These are phyloP conservation scores for Metarhizium guizhouense DNA, from an alignment of 2,329 filamentous ascomycete species.

Conservation along the genomic window DNA sequence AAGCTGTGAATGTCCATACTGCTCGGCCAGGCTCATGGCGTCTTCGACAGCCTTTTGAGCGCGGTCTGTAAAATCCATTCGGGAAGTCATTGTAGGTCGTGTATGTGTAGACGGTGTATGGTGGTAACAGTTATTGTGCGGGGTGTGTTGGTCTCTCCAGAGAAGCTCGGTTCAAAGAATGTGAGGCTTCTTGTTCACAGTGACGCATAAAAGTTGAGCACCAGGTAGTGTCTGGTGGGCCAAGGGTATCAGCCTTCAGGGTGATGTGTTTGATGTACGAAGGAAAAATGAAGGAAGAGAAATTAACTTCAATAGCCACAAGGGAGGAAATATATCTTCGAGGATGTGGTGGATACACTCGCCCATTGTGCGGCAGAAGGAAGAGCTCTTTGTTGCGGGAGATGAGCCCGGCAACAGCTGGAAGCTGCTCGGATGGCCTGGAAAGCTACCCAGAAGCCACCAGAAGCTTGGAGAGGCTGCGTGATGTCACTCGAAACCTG, in stretches of 20 bases:
- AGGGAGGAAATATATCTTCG: constrained; percentile 2
- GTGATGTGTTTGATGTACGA: not conserved
- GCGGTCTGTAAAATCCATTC: constrained; percentile 89
- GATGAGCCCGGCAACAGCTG: constrained; percentile 7
- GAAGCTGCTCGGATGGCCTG: constrained; percentile 12
- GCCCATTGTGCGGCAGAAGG: not conserved
- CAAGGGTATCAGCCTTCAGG: not conserved
- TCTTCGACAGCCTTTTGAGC: constrained; percentile 85
- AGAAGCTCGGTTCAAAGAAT: not conserved
- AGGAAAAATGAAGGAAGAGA: not conserved
- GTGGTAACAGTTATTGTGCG: not conserved
- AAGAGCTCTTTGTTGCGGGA: not conserved
- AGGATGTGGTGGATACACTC: not conserved
- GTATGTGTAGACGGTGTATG: not conserved
- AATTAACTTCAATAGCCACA: not conserved
- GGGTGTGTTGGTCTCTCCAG: not conserved
- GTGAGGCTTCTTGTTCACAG: not conserved
- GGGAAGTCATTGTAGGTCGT: constrained; percentile 52
- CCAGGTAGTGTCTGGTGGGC: not conserved
- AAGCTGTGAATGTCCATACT: constrained; percentile 87
- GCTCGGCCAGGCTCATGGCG: constrained; percentile 76
- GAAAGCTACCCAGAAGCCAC: constrained; percentile 22
- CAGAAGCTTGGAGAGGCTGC: constrained; percentile 21
- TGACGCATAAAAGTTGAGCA: constrained; percentile 1
- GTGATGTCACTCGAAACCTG: constrained; percentile 24